Evolutionary conservation across 352 stramenopile species (phyloP).

Genomic region (Phytophthora idaei): DNA sequence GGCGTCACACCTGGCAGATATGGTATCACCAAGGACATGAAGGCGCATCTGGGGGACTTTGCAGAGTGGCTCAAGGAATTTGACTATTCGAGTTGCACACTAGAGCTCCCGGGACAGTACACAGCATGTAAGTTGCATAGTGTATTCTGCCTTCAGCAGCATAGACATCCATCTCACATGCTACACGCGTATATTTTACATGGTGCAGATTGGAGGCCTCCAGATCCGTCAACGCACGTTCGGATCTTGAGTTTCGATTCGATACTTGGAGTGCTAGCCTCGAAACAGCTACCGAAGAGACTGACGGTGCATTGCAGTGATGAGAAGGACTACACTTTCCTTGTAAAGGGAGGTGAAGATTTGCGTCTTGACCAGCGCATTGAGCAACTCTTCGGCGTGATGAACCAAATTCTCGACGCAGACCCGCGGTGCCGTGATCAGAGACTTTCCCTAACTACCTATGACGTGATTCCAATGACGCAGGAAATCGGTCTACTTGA

Average conservation of each 20-base stretch:
- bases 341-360: constrained; percentile 93
- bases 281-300: constrained; percentile 87
- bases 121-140: constrained; percentile 52
- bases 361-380: constrained; percentile 92
- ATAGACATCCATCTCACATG: constrained; percentile 1
- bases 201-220: constrained; percentile 71
- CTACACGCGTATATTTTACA: constrained; percentile 1
- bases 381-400: constrained; percentile 91
- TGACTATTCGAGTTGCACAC: constrained; percentile 62
- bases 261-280: constrained; percentile 77
- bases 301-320: constrained; percentile 84
- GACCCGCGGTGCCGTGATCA: constrained; percentile 70
- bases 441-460: constrained; percentile 73
- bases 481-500: constrained; percentile 86
- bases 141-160: constrained; percentile 1
- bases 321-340: constrained; percentile 83
- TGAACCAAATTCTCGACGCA: constrained; percentile 87
- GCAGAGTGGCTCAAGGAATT: constrained; percentile 88
- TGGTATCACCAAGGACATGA: constrained; percentile 85
- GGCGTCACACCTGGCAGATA: constrained; percentile 68
- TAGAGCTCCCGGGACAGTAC: constrained; percentile 88
- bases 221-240: constrained; percentile 64
- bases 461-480: constrained; percentile 90
- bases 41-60: constrained; percentile 79
- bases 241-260: constrained; percentile 80